Base-by-base conservation (phyloP, 495 filamentous ascomycete species). In the Hypomontagnella monticulosa region DNA sequence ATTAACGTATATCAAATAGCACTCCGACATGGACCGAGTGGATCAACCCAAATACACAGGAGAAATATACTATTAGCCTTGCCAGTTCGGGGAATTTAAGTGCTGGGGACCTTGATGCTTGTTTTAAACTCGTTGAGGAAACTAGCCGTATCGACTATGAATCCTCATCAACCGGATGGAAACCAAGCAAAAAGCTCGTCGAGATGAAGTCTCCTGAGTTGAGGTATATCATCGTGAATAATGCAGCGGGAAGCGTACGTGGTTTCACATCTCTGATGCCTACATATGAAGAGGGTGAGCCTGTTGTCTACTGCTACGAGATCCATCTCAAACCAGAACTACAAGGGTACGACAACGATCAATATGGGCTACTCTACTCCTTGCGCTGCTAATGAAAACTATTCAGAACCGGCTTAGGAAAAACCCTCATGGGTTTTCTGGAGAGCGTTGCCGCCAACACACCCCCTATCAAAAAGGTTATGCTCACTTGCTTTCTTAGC, bases 301-400 rank as follows among this genome's bases (percentile, higher is more conserved):
- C 89, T 11, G 91, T 96, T 4, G 65, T 93, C 2, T 97, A 96
- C 67, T 90, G 90, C 75, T 97, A 97, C 73, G 93, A 97, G 78
- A 86, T 97, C 18, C 93, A 97, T 63, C 79, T 96, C 7, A 74
- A 80, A 38, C 75, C 81, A 1, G 66, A 61, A 1, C 73, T 88
- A 3, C 87, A 88, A 60, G 75, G 83, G 74, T 80, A 71, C 2
- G 49, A 1, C 18, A 40, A 34, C 23, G 19, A 7, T 12, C 19
- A 50, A 15, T 53, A 5, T 27, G 19, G 65, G 32, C 20, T 12
- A 32, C 34, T 20, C 12, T 1, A 14, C 41, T 33, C 16, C 18
- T n/a, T 23, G 18, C 38, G 37, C 16, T 38, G 10, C 67, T 63
- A 37, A 69, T 32, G 27, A 16, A 16, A 41, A 62, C 36, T 33